Evolutionary conservation across 148 eudicot genomes (phyloP).

Genomic region (Chenopodium suecicum): DNA sequence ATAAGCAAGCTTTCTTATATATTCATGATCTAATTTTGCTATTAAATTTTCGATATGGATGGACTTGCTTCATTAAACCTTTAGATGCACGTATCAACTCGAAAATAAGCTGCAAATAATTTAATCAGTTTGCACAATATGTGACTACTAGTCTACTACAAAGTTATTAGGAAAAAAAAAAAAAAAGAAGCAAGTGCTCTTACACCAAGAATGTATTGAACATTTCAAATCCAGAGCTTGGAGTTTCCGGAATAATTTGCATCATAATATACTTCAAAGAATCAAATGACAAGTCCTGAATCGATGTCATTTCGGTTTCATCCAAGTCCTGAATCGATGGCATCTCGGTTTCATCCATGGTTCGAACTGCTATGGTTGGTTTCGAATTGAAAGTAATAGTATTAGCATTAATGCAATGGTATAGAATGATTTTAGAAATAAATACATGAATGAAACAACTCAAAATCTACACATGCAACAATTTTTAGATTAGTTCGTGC

Average conservation of each 20-base stretch:
- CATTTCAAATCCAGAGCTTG: not conserved
- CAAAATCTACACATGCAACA: too few species aligned
- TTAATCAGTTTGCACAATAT: not conserved
- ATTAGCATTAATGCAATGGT: too few species aligned
- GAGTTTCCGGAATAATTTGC: not conserved
- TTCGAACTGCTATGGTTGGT: not conserved
- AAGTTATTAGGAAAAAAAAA: not conserved
- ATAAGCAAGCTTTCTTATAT: too few species aligned
- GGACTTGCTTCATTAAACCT: not conserved
- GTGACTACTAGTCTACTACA: not conserved
- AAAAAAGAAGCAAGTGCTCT: not conserved
- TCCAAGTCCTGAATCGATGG: too few species aligned
- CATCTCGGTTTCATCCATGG: too few species aligned
- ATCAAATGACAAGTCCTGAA: slow-evolving; percentile 5
- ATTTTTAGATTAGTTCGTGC: too few species aligned
- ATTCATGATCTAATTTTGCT: too few species aligned
- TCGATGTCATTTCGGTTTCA: not conserved
- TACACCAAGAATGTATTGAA: slow-evolving; percentile 6
- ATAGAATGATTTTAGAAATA: too few species aligned
- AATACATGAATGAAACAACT: too few species aligned
- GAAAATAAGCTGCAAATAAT: too few species aligned
- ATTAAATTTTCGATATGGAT: too few species aligned
- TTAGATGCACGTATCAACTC: not conserved
- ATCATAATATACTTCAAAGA: not conserved
- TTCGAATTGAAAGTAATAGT: not conserved